Evolutionary conservation across 306 rosid genomes (phyloP), one percentile per base, ranked within the genome.

Genomic region (Trifolium pratense): DNA sequence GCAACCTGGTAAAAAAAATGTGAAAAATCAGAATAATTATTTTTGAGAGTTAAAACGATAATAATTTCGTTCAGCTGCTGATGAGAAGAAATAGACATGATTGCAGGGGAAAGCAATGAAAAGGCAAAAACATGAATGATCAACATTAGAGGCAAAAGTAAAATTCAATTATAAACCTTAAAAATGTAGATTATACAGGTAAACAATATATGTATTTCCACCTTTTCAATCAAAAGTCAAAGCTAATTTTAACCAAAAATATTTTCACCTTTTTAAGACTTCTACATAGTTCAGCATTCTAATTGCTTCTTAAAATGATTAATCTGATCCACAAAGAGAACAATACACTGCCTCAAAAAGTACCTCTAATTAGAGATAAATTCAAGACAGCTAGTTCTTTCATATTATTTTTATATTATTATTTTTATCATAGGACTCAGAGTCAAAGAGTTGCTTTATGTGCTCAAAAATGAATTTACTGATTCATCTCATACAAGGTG

Each of bases 401-500:
- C 5, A 13, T 13, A 13, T 12, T 29, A 58, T 58, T 58, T 7
- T 21, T 29, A 29, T 29, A 26, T 26, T 58, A 17, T 55, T 29
- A 29, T 29, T 29, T 53, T 23, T 12, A 57, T 12, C 10, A 58
- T 11, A 39, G 51, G 92, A 89, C 96, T 92, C 98, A 87, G 97
- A 87, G 85, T 92, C 98, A 87, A 96, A 85, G 84, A 29, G 87
- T 88, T 86, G 95, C 98, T 89, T 69, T 74, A 65, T 76, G 84
- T 89, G 97, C 95, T 92, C 97, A 92, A 73, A 16, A 91, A 90
- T 73, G 89, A 81, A 78, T 45, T 78, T 3, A 14, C 7, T 66
- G 85, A 86, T 74, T 29, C 87, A 70, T 87, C 97, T 89, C 98
- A 89, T 90, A 92, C 97, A 92, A 92, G 98, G 98, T 92, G 98